Evolutionary conservation across 164 flowering plant genomes (phyloP).

Genomic region (Liriodendron chinense): DNA sequence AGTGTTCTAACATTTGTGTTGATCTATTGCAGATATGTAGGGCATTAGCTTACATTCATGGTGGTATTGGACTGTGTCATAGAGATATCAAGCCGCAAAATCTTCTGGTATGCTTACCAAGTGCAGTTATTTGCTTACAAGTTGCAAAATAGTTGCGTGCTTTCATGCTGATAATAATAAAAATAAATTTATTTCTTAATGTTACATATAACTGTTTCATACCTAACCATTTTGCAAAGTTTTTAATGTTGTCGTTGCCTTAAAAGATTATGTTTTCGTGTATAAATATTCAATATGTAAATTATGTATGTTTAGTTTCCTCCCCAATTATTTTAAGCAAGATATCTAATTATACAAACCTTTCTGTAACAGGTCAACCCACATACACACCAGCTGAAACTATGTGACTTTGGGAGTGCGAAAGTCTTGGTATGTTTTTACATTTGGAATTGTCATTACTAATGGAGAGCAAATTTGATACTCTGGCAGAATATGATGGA

Average conservation of each 20-base stretch:
- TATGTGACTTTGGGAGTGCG: slow-evolving; percentile 73
- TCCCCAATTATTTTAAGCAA: neutral
- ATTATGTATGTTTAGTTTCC: neutral
- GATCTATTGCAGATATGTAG: slow-evolving; percentile 44
- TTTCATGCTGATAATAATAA: neutral
- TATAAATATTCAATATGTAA: too few relatives aligned
- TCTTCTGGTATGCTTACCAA: slow-evolving; percentile 38
- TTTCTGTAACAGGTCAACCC: slow-evolving; percentile 49
- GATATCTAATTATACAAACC: neutral
- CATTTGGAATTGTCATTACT: neutral
- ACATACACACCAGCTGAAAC: slow-evolving; percentile 58
- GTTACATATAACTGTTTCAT: too few relatives aligned
- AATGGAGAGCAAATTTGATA: too few relatives aligned
- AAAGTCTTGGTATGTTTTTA: slow-evolving; percentile 49
- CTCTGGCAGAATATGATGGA: too few relatives aligned
- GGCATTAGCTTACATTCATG: slow-evolving; percentile 60
- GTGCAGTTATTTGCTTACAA: neutral
- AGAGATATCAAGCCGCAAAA: slow-evolving; percentile 74
- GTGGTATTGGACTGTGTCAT: slow-evolving; percentile 58
- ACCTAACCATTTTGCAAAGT: too few relatives aligned
- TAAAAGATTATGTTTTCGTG: too few relatives aligned
- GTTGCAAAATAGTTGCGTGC: neutral
- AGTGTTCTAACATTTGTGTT: slow-evolving; percentile 1
- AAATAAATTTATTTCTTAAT: too few relatives aligned
- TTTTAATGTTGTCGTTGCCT: too few relatives aligned